Evolutionary conservation across 768 basidiomycete genomes (phyloP).

Genomic region (Lentinus brumalis): DNA sequence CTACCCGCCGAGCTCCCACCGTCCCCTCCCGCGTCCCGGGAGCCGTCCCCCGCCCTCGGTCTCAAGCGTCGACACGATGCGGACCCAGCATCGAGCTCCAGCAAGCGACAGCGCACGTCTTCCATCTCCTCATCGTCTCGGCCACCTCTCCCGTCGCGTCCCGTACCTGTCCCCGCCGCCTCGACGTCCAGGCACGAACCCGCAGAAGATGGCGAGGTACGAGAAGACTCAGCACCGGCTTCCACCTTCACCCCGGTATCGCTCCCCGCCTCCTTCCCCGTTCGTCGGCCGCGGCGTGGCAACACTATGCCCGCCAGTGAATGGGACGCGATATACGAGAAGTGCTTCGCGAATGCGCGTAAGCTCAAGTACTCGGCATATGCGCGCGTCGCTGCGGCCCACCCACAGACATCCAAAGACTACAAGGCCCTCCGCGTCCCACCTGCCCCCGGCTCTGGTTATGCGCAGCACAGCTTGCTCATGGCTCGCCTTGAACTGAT

Average conservation of each 20-base stretch:
- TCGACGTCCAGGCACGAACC: constrained; percentile 36
- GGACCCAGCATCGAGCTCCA: constrained; percentile 28
- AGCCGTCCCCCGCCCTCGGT: constrained; percentile 41
- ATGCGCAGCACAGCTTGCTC: constrained; percentile 74
- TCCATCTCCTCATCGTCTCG: constrained; percentile 19
- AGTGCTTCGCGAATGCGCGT: constrained; percentile 69
- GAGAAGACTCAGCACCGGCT: constrained; percentile 35
- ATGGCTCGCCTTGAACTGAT: constrained; percentile 80
- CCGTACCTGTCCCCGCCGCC: constrained; percentile 29
- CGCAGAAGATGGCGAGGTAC: constrained; percentile 49
- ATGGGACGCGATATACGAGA: constrained; percentile 65
- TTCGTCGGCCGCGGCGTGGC: constrained; percentile 69
- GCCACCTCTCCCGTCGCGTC: constrained; percentile 32
- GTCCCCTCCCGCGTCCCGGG: constrained; percentile 47
- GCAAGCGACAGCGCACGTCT: constrained; percentile 35
- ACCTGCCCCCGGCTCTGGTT: constrained; percentile 64
- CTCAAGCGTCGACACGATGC: constrained; percentile 42
- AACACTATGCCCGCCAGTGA: constrained; percentile 42
- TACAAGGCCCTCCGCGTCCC: constrained; percentile 65
- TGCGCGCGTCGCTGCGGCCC: constrained; percentile 75
- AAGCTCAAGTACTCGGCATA: constrained; percentile 85
- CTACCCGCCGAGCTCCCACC: constrained; percentile 48
- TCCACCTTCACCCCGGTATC: not conserved
- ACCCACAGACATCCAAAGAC: constrained; percentile 62
- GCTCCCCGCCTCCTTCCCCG: constrained; percentile 44